Conservation (phyloP, 352 stramenopile species). For the Elongisporangium undulatum region DNA sequence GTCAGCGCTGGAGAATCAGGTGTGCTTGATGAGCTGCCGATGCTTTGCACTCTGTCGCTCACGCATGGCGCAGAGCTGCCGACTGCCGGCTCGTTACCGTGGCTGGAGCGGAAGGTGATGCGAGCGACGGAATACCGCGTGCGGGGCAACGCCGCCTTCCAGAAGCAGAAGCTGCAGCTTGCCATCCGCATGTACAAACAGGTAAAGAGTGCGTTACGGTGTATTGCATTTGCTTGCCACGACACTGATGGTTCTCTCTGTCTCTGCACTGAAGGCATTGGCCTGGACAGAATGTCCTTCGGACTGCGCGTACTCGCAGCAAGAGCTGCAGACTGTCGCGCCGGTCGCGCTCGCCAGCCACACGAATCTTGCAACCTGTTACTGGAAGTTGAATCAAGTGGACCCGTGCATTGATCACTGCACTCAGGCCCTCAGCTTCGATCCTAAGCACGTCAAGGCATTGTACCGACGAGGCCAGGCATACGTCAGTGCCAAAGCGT, state of each 20-base stretch:
- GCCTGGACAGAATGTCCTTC: constrained; percentile 48
- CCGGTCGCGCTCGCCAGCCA: constrained; percentile 41
- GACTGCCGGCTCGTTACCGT: constrained; percentile 7
- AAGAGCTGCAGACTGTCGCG: constrained; percentile 28
- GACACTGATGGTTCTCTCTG: too few relatives aligned
- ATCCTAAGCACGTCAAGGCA: constrained; percentile 52
- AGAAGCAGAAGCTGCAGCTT: constrained; percentile 18
- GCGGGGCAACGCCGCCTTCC: constrained; percentile 57
- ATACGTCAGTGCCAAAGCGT: constrained; percentile 46
- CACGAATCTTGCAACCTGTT: constrained; percentile 57
- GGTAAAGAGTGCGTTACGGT: constrained; percentile 5
- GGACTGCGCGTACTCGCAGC: constrained; percentile 26
- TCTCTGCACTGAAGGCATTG: constrained; percentile 23
- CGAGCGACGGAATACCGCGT: constrained; percentile 38
- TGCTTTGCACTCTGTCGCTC: constrained; percentile 22
- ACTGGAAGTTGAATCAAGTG: constrained; percentile 38
- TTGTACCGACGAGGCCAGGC: constrained; percentile 65
- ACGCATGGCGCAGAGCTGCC: constrained; percentile 9
- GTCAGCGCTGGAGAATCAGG: not conserved
- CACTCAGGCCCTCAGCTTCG: constrained; percentile 34
- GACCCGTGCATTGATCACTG: constrained; percentile 47
- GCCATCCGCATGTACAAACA: constrained; percentile 39
- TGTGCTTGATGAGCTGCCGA: not conserved
- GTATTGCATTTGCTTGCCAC: not conserved
- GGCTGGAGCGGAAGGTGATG: constrained; percentile 48